Evolutionary conservation across 306 rosid species (phyloP).

Genomic region (Begonia peltatifolia): DNA sequence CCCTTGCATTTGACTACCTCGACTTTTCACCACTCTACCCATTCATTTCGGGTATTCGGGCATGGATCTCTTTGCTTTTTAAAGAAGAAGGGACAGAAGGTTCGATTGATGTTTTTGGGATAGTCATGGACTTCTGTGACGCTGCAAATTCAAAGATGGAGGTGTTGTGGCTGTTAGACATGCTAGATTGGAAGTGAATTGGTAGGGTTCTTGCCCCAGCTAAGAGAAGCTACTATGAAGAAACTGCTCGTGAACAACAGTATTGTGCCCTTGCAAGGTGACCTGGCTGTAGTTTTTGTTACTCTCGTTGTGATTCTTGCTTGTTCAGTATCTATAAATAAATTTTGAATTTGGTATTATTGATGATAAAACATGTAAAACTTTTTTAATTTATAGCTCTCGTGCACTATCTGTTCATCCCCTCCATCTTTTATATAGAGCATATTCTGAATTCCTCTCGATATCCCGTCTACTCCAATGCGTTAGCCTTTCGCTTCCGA

Average conservation of each 20-base stretch:
- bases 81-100: slow-evolving; percentile 47
- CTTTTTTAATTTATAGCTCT: background rate
- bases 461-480: no score
- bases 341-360: background rate
- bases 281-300: background rate
- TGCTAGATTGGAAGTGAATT: slow-evolving; percentile 91
- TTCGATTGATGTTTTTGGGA: slow-evolving; percentile 64
- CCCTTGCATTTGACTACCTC: slow-evolving; percentile 78
- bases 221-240: no score
- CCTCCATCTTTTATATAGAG: background rate
- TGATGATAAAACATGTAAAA: slow-evolving; percentile 2
- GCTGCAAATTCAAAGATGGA: slow-evolving; percentile 83
- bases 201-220: no score
- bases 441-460: no score
- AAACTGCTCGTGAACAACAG: background rate
- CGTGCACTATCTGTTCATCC: background rate
- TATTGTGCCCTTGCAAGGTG: background rate
- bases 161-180: slow-evolving; percentile 77
- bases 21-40: slow-evolving; percentile 71
- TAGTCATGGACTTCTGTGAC: slow-evolving; percentile 90
- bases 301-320: background rate
- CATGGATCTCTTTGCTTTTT: slow-evolving; percentile 90
- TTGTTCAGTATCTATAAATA: slow-evolving; percentile 9
- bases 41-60: slow-evolving; percentile 60
- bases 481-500: no score